A percentile compares a stretch with the other conserved stretches of the same genome.
Evolutionary conservation across 2,329 filamentous ascomycete species (phyloP).

Genomic region (Botryotinia convoluta): DNA sequence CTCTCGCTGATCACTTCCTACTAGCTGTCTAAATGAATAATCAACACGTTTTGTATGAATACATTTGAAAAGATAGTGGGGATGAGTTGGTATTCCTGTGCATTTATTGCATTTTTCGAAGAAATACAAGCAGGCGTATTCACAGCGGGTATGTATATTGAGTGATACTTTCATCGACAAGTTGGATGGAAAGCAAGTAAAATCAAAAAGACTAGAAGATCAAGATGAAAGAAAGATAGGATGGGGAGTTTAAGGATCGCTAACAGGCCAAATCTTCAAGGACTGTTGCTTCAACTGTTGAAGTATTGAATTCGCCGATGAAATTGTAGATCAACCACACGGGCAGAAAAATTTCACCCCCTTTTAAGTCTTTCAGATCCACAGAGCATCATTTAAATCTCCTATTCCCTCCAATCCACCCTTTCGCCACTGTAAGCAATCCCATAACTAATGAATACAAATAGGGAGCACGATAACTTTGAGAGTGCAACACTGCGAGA

Average conservation of each 20-base stretch:
- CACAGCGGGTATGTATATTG: background rate
- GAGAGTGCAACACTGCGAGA: background rate
- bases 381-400: background rate
- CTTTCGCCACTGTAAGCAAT: background rate
- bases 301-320: background rate
- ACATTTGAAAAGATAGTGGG: background rate
- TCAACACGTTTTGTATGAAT: too few relatives aligned
- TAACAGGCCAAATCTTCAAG: background rate
- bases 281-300: background rate
- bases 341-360: background rate
- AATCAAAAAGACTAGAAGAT: background rate
- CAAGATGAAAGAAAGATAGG: too few relatives aligned
- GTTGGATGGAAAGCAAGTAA: background rate
- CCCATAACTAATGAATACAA: background rate
- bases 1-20: background rate
- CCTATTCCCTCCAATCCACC: background rate
- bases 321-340: background rate
- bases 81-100: background rate
- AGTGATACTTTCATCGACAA: background rate
- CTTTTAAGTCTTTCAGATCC: background rate
- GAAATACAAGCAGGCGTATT: background rate
- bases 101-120: background rate
- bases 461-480: background rate
- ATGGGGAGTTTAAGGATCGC: background rate
- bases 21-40: background rate